Evolutionary conservation across 345 rosid genomes (phyloP).

Genomic region (Syzygium grande): DNA sequence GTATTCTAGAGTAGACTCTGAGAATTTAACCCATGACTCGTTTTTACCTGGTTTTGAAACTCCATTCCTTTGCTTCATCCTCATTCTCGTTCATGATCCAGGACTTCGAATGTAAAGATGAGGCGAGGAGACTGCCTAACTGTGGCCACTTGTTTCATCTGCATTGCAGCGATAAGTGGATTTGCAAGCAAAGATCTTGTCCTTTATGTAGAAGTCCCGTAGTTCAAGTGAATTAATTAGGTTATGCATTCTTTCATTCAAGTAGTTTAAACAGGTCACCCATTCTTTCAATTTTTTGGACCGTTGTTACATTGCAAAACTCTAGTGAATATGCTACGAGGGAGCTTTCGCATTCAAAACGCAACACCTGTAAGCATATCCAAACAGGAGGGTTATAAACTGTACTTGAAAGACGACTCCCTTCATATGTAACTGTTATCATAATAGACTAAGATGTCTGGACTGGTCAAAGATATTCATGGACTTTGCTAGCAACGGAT

Average conservation of each 20-base stretch:
- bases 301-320: neutral
- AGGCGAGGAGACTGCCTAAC: constrained; percentile 13
- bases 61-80: neutral
- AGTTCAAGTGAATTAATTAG: neutral
- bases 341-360: neutral
- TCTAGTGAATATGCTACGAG: neutral
- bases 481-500: neutral
- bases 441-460: neutral
- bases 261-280: neutral
- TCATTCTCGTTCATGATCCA: neutral
- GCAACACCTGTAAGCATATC: neutral
- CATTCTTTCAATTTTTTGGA: neutral
- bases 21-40: neutral
- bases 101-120: constrained; percentile 16
- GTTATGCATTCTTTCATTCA: neutral
- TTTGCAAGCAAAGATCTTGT: constrained; percentile 17
- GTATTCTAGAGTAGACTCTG: neutral
- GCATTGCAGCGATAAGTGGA: constrained; percentile 17
- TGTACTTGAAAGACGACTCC: neutral
- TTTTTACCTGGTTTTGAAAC: neutral
- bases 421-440: neutral
- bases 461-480: neutral
- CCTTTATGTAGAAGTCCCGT: constrained; percentile 21
- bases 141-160: constrained; percentile 22
- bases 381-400: neutral